These are phyloP conservation scores for Periglandula ipomoeae DNA, from an alignment of 2,329 filamentous ascomycete species.

Conservation along the genomic window DNA sequence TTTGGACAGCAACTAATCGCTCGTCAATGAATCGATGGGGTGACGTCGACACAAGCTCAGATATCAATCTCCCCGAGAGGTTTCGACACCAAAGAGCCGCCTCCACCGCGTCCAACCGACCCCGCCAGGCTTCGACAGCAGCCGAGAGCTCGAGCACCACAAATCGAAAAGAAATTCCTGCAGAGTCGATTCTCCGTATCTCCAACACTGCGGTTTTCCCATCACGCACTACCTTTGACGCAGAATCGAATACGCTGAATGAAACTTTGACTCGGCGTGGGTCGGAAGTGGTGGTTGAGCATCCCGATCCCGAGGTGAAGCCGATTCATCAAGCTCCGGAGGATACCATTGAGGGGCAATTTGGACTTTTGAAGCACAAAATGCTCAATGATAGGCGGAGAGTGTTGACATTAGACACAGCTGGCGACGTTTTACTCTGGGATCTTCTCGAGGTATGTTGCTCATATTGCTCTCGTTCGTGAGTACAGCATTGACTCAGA, in stretches of 20 bases:
- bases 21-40: conserved; percentile 90
- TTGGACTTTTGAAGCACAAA: conserved; percentile 87
- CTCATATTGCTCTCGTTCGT: neutral
- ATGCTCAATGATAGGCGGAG: conserved; percentile 84
- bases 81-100: conserved; percentile 39
- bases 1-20: conserved; percentile 85
- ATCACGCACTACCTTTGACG: conserved; percentile 39
- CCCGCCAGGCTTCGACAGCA: conserved; percentile 23
- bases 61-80: conserved; percentile 54
- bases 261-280: conserved; percentile 31
- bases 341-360: conserved; percentile 88
- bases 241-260: conserved; percentile 45
- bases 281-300: conserved; percentile 21
- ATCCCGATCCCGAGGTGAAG: conserved; percentile 29
- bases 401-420: conserved; percentile 86
- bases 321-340: conserved; percentile 61
- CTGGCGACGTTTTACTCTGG: conserved; percentile 91
- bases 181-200: conserved; percentile 69
- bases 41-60: conserved; percentile 70
- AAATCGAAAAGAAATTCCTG: conserved; percentile 58
- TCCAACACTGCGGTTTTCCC: conserved; percentile 79
- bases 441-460: conserved; percentile 71
- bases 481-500: neutral
- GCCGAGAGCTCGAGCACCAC: conserved; percentile 23
- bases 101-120: conserved; percentile 32